These are phyloP conservation scores for Aristolochia fimbriata DNA, from an alignment of 164 flowering plant genomes.

Conservation along the genomic window DNA sequence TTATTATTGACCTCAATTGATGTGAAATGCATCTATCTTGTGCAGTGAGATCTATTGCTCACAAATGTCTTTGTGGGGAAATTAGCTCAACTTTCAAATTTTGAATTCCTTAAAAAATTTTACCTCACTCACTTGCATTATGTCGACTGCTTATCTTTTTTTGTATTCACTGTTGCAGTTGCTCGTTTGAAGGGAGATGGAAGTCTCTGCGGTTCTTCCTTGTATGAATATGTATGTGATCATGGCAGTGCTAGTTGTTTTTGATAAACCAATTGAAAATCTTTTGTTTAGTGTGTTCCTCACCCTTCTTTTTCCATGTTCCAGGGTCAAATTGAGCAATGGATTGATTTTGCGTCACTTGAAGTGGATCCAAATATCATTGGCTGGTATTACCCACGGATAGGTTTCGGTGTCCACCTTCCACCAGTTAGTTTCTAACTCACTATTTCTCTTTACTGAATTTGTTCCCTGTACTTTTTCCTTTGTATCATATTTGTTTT, in stretches of 20 bases:
- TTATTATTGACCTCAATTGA: neutral
- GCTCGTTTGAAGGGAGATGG: constrained; percentile 48
- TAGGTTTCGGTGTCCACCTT: constrained; percentile 21
- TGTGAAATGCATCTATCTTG: neutral
- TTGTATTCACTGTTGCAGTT: constrained; percentile 36
- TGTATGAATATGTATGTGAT: constrained; percentile 57
- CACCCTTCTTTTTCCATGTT: neutral
- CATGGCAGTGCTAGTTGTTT: neutral
- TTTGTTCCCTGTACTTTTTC: neutral
- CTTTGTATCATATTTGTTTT: neutral
- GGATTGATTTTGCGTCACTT: constrained; percentile 73
- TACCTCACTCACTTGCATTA: neutral
- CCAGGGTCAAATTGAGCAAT: constrained; percentile 67
- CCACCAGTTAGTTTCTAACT: constrained; percentile 6
- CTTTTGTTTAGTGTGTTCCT: neutral
- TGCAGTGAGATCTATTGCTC: neutral
- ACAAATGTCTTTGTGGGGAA: neutral
- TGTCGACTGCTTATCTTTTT: neutral
- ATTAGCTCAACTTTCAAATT: neutral
- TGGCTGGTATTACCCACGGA: constrained; percentile 44
- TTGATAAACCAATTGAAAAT: neutral
- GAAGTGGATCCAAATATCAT: constrained; percentile 50
- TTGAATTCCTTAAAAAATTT: neutral
- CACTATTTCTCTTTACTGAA: no score
- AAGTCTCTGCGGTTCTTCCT: constrained; percentile 55